Evolutionary conservation across 257 asterid species (phyloP).

Genomic region (Jacaranda mimosifolia): DNA sequence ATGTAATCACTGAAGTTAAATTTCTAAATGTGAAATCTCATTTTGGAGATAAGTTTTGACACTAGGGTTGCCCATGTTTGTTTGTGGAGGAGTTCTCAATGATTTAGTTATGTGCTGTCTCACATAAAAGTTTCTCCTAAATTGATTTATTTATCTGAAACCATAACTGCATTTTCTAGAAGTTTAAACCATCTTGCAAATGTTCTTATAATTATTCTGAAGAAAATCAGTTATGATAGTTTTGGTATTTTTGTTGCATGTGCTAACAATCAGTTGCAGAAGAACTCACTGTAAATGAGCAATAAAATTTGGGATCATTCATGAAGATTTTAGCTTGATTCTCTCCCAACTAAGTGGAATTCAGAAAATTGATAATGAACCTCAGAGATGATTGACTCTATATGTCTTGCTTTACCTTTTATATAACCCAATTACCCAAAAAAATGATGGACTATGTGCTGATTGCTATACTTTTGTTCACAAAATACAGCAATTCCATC

Average conservation of each 20-base stretch:
- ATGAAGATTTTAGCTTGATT: constrained; percentile 18
- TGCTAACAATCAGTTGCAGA: neutral
- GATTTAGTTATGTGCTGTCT: constrained; percentile 4
- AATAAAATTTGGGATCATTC: constrained; percentile 24
- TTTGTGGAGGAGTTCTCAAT: neutral
- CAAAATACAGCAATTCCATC: constrained; percentile 17
- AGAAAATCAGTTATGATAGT: neutral
- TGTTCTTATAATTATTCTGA: constrained; percentile 22
- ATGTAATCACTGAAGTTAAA: constrained; percentile 18
- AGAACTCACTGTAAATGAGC: constrained; percentile 24
- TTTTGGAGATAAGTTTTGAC: constrained; percentile 11
- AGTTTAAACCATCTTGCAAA: constrained; percentile 10
- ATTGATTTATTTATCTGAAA: neutral
- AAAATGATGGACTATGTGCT: neutral
- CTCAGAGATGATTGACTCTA: constrained; percentile 19
- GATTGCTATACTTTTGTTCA: neutral
- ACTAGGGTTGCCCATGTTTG: constrained; percentile 2
- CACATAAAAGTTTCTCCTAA: neutral
- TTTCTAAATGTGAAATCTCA: constrained; percentile 26
- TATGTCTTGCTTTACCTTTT: constrained; percentile 2
- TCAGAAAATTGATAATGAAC: neutral
- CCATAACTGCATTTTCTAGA: neutral
- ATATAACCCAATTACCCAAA: constrained; percentile 7
- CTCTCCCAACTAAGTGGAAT: neutral
- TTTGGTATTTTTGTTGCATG: constrained; percentile 15